Evolutionary conservation across 225 moss, liverwort and hornwort genomes (phyloP).

Genomic region (Rhytidiadelphus loreus): DNA sequence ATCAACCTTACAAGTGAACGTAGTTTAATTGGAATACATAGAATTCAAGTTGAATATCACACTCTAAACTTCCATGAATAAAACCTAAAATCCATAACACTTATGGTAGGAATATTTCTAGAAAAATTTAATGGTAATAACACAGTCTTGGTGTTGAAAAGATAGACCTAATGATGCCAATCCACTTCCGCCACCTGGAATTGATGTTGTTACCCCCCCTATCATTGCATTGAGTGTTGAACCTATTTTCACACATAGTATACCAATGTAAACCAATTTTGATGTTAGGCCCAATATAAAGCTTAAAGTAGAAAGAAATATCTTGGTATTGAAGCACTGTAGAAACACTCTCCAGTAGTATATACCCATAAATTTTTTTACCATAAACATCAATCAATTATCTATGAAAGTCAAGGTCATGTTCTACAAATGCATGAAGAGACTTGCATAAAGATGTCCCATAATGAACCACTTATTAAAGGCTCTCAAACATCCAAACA

Average conservation of each 20-base stretch:
- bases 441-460: conserved; percentile 36
- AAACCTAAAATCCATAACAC: neutral
- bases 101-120: neutral
- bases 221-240: conserved; percentile 82
- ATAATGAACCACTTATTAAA: conserved; percentile 61
- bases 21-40: neutral
- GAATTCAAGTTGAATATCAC: neutral
- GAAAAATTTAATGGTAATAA: neutral
- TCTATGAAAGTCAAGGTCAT: conserved; percentile 41
- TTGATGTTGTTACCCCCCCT: conserved; percentile 70
- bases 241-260: conserved; percentile 84
- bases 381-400: conserved; percentile 46
- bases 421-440: conserved; percentile 47
- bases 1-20: neutral
- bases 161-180: conserved; percentile 68
- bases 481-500: conserved; percentile 41
- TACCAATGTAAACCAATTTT: conserved; percentile 71
- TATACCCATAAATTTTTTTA: conserved; percentile 33
- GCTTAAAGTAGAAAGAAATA: conserved; percentile 33
- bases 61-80: neutral
- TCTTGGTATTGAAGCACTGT: conserved; percentile 32
- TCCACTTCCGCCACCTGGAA: conserved; percentile 58
- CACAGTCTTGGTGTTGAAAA: neutral
- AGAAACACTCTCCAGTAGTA: conserved; percentile 25
- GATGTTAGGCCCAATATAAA: conserved; percentile 49